Evolutionary conservation across 345 rosid species (phyloP).

Genomic region (Cochlearia excelsa): DNA sequence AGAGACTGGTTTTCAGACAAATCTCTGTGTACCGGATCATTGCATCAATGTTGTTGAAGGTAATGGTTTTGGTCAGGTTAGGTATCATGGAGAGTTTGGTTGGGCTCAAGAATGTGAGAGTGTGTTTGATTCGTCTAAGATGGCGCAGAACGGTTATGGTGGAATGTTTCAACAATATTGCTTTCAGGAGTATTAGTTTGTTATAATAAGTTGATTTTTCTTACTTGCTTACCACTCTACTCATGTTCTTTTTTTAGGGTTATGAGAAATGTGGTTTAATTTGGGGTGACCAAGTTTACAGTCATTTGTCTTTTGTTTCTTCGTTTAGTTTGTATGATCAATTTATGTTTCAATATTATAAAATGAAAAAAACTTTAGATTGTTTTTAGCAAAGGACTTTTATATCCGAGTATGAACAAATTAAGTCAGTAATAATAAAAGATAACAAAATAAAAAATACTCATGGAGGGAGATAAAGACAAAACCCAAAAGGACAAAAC

Average conservation of each 20-base stretch:
- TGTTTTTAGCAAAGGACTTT: constrained; percentile 1
- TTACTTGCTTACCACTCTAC: constrained; percentile 1
- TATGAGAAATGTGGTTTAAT: constrained; percentile 7
- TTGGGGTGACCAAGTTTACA: constrained; percentile 8
- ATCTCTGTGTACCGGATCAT: constrained; percentile 11
- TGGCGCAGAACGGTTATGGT: constrained; percentile 22
- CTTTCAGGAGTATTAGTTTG: constrained; percentile 26
- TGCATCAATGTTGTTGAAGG: constrained; percentile 14
- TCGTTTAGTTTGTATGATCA: constrained; percentile 19
- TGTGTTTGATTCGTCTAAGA: constrained; percentile 27
- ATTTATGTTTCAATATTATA: neutral
- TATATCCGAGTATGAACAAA: constrained; percentile 2
- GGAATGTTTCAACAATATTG: constrained; percentile 33
- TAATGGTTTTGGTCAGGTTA: constrained; percentile 25
- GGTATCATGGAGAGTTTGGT: constrained; percentile 30
- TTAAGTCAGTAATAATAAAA: constrained; percentile 2
- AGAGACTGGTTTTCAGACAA: constrained; percentile 16
- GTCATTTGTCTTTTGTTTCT: constrained; percentile 9
- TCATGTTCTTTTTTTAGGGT: constrained; percentile 9
- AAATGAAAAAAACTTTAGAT: neutral
- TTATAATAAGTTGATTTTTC: neutral
- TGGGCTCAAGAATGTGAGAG: constrained; percentile 21
- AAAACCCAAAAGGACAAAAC: constrained; percentile 25
- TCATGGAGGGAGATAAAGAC: constrained; percentile 17
- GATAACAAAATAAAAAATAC: neutral